Evolutionary conservation across 2,329 filamentous ascomycete genomes (phyloP).

Genomic region (Colletotrichum somersetense): DNA sequence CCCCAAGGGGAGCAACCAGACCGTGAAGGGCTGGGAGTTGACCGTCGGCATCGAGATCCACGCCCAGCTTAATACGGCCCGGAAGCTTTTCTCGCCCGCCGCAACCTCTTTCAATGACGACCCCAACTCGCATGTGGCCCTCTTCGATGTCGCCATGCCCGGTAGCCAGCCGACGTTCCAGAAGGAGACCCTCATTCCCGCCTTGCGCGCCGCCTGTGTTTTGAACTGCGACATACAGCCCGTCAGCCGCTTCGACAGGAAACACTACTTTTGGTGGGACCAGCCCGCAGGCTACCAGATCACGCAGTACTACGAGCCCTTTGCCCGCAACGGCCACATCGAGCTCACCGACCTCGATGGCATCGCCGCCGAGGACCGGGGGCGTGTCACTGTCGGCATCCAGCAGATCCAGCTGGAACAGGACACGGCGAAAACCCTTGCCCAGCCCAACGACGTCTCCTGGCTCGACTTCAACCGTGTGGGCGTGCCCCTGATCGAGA

Average conservation of each 20-base stretch:
- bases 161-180: constrained; percentile 92
- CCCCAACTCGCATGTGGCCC: constrained; percentile 88
- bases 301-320: constrained; percentile 89
- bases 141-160: constrained; percentile 90
- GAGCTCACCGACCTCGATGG: constrained; percentile 81
- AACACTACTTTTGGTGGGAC: constrained; percentile 99
- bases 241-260: constrained; percentile 89
- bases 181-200: constrained; percentile 84
- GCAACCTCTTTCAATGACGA: constrained; percentile 72
- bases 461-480: constrained; percentile 96
- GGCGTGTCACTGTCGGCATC: constrained; percentile 81
- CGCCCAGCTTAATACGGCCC: constrained; percentile 89
- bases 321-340: constrained; percentile 79
- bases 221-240: constrained; percentile 83
- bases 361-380: constrained; percentile 79
- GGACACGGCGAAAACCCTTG: constrained; percentile 94
- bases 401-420: constrained; percentile 98
- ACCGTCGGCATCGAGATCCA: constrained; percentile 98
- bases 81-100: constrained; percentile 89
- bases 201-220: constrained; percentile 88
- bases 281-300: constrained; percentile 98
- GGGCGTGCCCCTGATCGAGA: constrained; percentile 90
- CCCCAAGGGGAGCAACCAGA: constrained; percentile 62
- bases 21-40: constrained; percentile 83
- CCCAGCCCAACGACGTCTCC: constrained; percentile 78